Evolutionary conservation across 352 stramenopile genomes (phyloP).

Genomic region (Globisporangium acanthophoron): DNA sequence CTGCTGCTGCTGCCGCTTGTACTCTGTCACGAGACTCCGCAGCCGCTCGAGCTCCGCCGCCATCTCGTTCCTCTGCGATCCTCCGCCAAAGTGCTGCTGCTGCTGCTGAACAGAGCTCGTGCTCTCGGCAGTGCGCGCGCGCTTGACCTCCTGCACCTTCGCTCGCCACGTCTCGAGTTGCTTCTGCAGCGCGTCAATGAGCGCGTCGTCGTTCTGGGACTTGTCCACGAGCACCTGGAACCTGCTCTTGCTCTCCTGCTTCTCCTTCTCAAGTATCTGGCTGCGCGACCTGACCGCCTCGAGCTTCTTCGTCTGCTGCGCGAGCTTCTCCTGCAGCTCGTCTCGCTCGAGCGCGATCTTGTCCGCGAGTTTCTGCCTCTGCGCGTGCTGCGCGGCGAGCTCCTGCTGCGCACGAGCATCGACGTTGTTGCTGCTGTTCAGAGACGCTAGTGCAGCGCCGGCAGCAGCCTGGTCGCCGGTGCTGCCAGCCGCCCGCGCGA

Average conservation of each 20-base stretch:
- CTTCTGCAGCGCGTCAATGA: conserved; percentile 69
- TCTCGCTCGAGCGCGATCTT: conserved; percentile 54
- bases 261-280: conserved; percentile 74
- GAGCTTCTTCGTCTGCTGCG: conserved; percentile 55
- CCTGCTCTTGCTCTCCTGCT: conserved; percentile 53
- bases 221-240: conserved; percentile 75
- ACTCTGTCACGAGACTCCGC: conserved; percentile 23
- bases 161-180: conserved; percentile 63
- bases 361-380: conserved; percentile 57
- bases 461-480: not conserved
- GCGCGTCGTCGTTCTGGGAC: conserved; percentile 69
- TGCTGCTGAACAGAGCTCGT: conserved; percentile 17
- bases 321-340: conserved; percentile 44
- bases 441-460: not conserved
- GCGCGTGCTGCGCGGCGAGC: conserved; percentile 40
- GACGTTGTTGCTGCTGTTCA: conserved; percentile 28
- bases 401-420: conserved; percentile 66
- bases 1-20: conserved; percentile 22
- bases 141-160: conserved; percentile 47
- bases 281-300: conserved; percentile 58
- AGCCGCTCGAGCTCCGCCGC: conserved; percentile 44
- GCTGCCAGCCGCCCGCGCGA: conserved; percentile 10
- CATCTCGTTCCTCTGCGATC: not conserved
- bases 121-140: conserved; percentile 63
- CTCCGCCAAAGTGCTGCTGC: conserved; percentile 13